Base-by-base conservation (phyloP, 306 rosid species). In the Fragaria iinumae region DNA sequence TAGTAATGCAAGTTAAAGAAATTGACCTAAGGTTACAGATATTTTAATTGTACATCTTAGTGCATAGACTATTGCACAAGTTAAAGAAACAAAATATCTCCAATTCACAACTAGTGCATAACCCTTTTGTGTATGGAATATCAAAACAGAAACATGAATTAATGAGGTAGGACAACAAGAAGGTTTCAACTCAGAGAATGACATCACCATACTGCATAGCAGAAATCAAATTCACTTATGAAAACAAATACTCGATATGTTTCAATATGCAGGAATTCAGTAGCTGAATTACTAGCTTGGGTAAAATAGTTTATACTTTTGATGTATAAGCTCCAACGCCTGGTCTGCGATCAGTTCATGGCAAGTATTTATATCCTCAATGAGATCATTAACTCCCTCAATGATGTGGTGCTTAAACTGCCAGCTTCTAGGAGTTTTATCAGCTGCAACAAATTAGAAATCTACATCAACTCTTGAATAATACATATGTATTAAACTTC, bases 331-430 rank as follows among this genome's bases (percentile, higher is more conserved):
- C 64, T 76, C 74, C 25, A 65, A 52, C 2, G 56, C 67, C 66
- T 38, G 80, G 29, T 76, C 74, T 14, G 80, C 80, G 53, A 76
- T 67, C 41, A 21, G 73, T 23, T 67, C 67, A 25, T 76, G 74
- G 57, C 80, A 76, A 67, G 67, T 67, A 38, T 39, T 76, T 41
- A 53, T 67, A 76, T 67, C 80, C 20, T 76, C 73, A 66, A 76
- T 76, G 56, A 76, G 74, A 25, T 76, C 74, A 53, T 65, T 76
- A 6, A 53, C 45, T 12, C 67, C 80, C 41, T 56, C 55, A 23
- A 41, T 73, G 67, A 41, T 43, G 16, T 53, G 48, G 34, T 55
- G 76, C 66, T 72, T 71, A 50, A 27, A 48, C 20, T 29, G n/a
- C 62, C 60, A 49, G 29, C 29, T 71, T 9, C 27, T 32, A 3